Conservation (phyloP, 2,329 filamentous ascomycete genomes). For the Ascocoryne sarcoides region DNA sequence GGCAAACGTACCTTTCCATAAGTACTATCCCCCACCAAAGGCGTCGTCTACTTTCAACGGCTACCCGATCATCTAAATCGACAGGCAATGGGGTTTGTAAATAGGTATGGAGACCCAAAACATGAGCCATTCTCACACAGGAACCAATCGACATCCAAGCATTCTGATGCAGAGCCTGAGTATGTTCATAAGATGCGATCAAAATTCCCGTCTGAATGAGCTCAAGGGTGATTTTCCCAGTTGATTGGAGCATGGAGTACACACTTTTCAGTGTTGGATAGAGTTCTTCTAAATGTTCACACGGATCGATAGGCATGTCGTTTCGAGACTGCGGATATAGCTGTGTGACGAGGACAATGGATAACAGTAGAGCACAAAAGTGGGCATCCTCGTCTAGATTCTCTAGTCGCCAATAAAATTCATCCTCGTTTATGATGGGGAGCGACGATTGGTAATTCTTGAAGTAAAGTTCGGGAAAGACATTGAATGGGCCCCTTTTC, state of each 20-base stretch:
- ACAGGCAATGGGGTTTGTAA: background rate
- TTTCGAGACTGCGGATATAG: conserved; percentile 1
- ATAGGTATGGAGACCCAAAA: conserved; percentile 8
- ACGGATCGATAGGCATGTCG: background rate
- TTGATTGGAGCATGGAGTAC: conserved; percentile 6
- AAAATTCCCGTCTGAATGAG: conserved; percentile 12
- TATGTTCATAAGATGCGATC: conserved; percentile 13
- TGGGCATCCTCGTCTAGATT: conserved; percentile 5
- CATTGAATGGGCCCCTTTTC: conserved; percentile 4
- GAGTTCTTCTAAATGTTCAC: conserved; percentile 4
- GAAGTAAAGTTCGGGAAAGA: conserved; percentile 10
- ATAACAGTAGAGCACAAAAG: conserved; percentile 10
- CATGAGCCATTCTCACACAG: conserved; percentile 13
- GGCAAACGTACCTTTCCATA: conserved; percentile 11
- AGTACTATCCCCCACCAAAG: conserved; percentile 16
- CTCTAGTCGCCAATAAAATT: conserved; percentile 8
- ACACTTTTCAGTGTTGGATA: conserved; percentile 12
- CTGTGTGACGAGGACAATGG: conserved; percentile 9
- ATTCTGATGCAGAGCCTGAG: conserved; percentile 11
- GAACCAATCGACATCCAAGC: conserved; percentile 12
- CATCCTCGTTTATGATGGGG: conserved; percentile 10
- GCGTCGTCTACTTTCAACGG: conserved; percentile 7
- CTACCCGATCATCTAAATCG: background rate
- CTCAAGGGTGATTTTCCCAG: conserved; percentile 8
- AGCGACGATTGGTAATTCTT: conserved; percentile 5